Evolutionary conservation across 1,284 basidiomycete species (phyloP).

Genomic region (Malassezia sp.): DNA sequence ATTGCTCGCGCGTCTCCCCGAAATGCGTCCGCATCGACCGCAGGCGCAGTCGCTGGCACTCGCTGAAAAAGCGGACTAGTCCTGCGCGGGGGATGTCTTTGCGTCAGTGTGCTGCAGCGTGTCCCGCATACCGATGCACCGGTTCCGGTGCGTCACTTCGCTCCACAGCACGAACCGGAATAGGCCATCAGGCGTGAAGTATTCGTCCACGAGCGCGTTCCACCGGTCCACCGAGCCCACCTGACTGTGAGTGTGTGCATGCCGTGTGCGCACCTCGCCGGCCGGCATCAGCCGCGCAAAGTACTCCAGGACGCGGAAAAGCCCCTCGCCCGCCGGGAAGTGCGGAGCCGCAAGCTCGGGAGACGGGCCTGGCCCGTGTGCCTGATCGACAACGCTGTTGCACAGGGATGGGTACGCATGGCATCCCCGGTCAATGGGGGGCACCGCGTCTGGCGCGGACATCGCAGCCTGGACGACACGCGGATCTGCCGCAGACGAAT

Average conservation of each 20-base stretch:
- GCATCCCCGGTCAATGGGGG: no score
- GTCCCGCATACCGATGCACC: constrained; percentile 9
- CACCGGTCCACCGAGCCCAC: constrained; percentile 9
- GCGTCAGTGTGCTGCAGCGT: background rate
- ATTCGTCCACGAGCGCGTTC: constrained; percentile 2
- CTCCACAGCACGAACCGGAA: constrained; percentile 11
- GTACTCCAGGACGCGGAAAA: background rate
- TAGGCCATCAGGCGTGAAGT: constrained; percentile 4
- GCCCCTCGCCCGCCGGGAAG: background rate
- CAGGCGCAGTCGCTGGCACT: constrained; percentile 6
- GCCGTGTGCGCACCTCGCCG: background rate
- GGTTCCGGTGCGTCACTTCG: constrained; percentile 3
- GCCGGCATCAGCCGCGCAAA: background rate
- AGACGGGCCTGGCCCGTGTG: background rate
- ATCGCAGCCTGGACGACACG: no score
- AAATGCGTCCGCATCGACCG: constrained; percentile 5
- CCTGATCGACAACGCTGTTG: no score
- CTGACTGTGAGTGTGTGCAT: no score
- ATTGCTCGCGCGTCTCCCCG: constrained; percentile 3
- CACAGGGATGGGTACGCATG: no score
- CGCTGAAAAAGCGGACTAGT: constrained; percentile 9
- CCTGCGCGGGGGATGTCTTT: constrained; percentile 6
- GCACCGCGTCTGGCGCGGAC: no score
- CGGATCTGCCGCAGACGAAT: no score
- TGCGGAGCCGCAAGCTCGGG: background rate